A percentile compares a stretch with the other conserved stretches of the same genome.
Evolutionary conservation across 148 eudicot genomes (phyloP).

Genomic region (Persicaria maculosa): DNA sequence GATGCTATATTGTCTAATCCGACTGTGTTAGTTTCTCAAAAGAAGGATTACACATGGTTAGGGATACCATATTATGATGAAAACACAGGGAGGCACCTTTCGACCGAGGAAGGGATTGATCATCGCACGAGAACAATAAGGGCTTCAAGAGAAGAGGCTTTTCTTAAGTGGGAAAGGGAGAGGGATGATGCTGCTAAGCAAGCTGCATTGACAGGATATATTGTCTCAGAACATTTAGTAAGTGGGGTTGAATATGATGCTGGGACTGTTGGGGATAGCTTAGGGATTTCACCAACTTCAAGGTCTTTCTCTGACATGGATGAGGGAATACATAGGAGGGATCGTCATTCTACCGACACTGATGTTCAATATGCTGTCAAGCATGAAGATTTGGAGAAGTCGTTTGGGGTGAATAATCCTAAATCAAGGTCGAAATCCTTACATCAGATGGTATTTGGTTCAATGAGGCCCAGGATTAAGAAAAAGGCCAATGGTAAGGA

Average conservation of each 20-base stretch:
- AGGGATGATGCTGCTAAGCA: conserved; percentile 69
- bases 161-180: conserved; percentile 46
- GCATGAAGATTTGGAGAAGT: conserved; percentile 92
- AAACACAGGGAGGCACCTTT: conserved; percentile 48
- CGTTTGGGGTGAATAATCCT: conserved; percentile 72
- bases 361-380: conserved; percentile 88
- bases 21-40: conserved; percentile 73
- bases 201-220: conserved; percentile 68
- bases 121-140: conserved; percentile 77
- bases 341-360: conserved; percentile 87
- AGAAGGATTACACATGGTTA: conserved; percentile 87
- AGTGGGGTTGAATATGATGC: conserved; percentile 28
- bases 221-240: conserved; percentile 38
- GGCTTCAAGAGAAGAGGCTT: conserved; percentile 77
- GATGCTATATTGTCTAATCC: conserved; percentile 88
- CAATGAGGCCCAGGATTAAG: conserved; percentile 52
- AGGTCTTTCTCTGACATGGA: conserved; percentile 46
- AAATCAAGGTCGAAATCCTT: conserved; percentile 42
- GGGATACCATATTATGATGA: conserved; percentile 80
- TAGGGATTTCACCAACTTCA: conserved; percentile 20
- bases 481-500: conserved; percentile 65
- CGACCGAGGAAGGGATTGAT: conserved; percentile 96
- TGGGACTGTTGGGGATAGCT: conserved; percentile 27
- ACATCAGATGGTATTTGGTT: conserved; percentile 48
- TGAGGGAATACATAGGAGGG: conserved; percentile 73